Conservation (phyloP, 2,329 filamentous ascomycete species). For the Ophiostoma quercus region DNA sequence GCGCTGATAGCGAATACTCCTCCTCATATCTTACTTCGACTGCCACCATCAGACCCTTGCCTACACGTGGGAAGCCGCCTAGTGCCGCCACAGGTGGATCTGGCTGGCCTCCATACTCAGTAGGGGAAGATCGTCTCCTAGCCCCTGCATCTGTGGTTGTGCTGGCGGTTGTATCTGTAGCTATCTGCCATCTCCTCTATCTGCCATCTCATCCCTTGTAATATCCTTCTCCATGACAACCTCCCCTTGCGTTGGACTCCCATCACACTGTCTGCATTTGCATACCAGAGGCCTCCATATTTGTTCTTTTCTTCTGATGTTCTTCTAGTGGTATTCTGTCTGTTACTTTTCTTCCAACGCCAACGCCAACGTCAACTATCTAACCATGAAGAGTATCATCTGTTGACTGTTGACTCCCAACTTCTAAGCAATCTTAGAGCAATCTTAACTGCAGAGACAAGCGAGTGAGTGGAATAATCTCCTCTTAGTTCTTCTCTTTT, state of each 20-base stretch:
- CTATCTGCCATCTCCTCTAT: neutral
- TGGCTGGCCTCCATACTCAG: neutral
- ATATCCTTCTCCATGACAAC: neutral
- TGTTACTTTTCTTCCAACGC: too few species aligned
- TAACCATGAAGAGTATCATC: too few species aligned
- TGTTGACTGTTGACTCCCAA: too few species aligned
- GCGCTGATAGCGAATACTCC: too few species aligned
- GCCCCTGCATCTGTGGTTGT: neutral
- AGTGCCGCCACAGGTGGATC: constrained; percentile 6
- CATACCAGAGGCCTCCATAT: neutral
- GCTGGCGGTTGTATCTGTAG: neutral
- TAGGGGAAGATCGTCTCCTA: neutral
- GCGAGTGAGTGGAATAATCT: neutral
- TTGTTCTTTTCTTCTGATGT: neutral
- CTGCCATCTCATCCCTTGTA: neutral
- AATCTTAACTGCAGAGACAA: too few species aligned
- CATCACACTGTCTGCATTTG: neutral
- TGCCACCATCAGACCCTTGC: neutral
- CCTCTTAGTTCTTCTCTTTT: neutral
- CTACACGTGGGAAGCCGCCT: constrained; percentile 2
- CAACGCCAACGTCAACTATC: too few species aligned
- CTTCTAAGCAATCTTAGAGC: too few species aligned
- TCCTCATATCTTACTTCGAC: too few species aligned
- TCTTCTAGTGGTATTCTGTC: neutral
- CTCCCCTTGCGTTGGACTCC: neutral